A percentile compares a stretch with the other conserved stretches of the same genome.
Conservation (phyloP, 2,329 filamentous ascomycete species). For the Paecilomyces variotii region DNA sequence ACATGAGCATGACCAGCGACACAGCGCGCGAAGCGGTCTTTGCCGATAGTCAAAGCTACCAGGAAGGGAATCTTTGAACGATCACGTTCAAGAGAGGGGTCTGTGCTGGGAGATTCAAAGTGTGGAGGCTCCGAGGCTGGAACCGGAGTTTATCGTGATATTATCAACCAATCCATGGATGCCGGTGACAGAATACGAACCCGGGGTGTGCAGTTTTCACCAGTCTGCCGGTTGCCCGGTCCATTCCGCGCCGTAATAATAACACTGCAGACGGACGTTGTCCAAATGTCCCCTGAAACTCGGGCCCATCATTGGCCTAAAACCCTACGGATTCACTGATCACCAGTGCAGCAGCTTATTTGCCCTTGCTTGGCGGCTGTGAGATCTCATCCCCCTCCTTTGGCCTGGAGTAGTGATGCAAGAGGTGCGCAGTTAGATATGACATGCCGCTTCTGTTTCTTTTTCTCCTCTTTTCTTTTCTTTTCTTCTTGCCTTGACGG, state of each 20-base stretch:
- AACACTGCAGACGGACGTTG: neutral
- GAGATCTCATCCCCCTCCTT: neutral
- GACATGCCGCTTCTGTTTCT: neutral
- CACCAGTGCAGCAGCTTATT: neutral
- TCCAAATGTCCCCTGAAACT: neutral
- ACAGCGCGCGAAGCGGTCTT: constrained; percentile 4
- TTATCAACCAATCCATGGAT: constrained; percentile 4
- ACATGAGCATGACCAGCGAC: neutral
- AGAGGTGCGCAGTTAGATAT: neutral
- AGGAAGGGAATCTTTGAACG: constrained; percentile 14
- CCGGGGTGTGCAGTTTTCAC: neutral
- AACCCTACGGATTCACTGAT: neutral
- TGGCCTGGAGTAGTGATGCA: neutral
- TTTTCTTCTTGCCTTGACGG: neutral
- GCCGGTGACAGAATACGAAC: neutral
- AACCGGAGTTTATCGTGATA: constrained; percentile 19
- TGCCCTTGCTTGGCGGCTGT: neutral
- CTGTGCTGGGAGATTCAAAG: constrained; percentile 3
- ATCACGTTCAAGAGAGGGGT: constrained; percentile 10
- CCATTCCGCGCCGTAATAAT: neutral
- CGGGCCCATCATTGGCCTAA: neutral
- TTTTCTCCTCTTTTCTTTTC: neutral
- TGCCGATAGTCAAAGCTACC: constrained; percentile 4
- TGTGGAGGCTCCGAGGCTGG: constrained; percentile 5
- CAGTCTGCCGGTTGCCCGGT: neutral